Conservation (phyloP, 2,329 filamentous ascomycete species). For the Reticulascus tulasneorum region DNA sequence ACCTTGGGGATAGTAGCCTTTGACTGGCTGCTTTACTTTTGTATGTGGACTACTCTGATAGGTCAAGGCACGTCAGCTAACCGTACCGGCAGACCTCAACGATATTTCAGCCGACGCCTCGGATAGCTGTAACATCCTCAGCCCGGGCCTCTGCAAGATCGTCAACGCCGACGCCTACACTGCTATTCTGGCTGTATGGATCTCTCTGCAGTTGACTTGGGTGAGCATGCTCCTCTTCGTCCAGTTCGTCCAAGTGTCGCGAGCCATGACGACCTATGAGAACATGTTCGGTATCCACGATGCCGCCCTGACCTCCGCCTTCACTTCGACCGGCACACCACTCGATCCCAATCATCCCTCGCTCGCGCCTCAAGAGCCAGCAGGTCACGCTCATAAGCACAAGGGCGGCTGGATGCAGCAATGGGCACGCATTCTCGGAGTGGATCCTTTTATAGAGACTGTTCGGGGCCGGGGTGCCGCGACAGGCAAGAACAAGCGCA, state of each 20-base stretch:
- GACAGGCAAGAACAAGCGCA: conserved; percentile 44
- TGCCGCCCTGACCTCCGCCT: conserved; percentile 62
- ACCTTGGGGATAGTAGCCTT: conserved; percentile 71
- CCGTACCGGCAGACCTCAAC: conserved; percentile 54
- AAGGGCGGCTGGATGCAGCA: conserved; percentile 67
- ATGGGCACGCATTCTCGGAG: conserved; percentile 80
- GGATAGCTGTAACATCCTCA: conserved; percentile 68
- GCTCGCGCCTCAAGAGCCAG: conserved; percentile 47
- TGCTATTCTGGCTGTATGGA: conserved; percentile 75
- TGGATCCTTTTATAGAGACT: conserved; percentile 92
- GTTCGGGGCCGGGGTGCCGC: conserved; percentile 79
- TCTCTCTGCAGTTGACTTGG: conserved; percentile 82
- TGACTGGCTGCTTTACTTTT: conserved; percentile 68
- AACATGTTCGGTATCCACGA: conserved; percentile 82
- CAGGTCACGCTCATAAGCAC: conserved; percentile 47
- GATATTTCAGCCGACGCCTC: conserved; percentile 49
- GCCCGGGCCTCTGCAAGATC: conserved; percentile 68
- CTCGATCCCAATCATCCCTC: conserved; percentile 64
- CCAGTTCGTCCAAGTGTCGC: conserved; percentile 86
- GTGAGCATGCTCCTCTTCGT: conserved; percentile 96
- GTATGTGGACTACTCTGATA: conserved; percentile 43
- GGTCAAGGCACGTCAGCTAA: conserved; percentile 20
- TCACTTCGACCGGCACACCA: conserved; percentile 74
- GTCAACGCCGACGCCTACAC: conserved; percentile 82
- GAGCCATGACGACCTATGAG: conserved; percentile 93